Evolutionary conservation across 78 protist genomes (phyloP).

Genomic region (Dictyostelium brefeldianum): DNA sequence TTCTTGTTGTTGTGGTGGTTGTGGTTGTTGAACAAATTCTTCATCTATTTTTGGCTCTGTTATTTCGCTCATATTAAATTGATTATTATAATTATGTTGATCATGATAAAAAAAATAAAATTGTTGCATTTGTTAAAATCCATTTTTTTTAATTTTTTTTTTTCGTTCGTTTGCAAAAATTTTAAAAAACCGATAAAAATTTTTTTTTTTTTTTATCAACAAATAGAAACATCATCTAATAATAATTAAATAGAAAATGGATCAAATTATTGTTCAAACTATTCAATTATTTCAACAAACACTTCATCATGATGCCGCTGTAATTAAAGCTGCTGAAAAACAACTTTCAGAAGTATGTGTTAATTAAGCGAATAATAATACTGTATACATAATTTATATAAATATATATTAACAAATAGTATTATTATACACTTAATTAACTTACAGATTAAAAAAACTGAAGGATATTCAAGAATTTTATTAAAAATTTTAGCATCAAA

Average conservation of each 20-base stretch:
- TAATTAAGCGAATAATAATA: too few relatives aligned
- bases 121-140: background rate
- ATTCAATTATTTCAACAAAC: constrained; percentile 28
- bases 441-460: constrained; percentile 27
- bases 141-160: background rate
- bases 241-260: background rate
- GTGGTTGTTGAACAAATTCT: background rate
- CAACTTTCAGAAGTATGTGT: constrained; percentile 10
- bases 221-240: background rate
- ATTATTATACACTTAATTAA: too few relatives aligned
- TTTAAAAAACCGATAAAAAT: background rate
- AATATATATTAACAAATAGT: too few relatives aligned
- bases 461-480: constrained; percentile 32
- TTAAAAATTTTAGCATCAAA: constrained; percentile 62
- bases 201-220: background rate
- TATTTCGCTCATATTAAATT: background rate
- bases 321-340: constrained; percentile 18
- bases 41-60: background rate
- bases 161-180: background rate
- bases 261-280: constrained; percentile 9
- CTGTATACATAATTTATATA: too few relatives aligned
- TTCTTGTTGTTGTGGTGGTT: background rate
- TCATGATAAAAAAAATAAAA: background rate
- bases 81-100: background rate
- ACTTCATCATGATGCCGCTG: background rate